Evolutionary conservation across 2,329 filamentous ascomycete genomes (phyloP).

Genomic region (Colletotrichum eremochloae): DNA sequence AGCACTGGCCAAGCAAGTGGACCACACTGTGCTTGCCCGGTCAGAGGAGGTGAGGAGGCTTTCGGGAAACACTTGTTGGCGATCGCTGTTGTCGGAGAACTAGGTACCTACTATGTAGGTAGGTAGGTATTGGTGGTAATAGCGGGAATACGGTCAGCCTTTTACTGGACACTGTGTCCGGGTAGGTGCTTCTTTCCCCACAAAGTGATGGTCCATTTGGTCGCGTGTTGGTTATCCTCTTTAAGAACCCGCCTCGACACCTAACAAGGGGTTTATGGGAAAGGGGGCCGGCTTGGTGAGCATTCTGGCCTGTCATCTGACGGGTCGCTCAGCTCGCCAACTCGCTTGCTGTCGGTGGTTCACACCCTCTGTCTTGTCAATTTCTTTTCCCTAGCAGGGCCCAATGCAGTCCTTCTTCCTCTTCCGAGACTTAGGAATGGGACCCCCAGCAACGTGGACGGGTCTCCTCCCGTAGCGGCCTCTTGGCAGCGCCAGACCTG

Average conservation of each 20-base stretch:
- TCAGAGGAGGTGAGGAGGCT: background rate
- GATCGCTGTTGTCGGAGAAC: background rate
- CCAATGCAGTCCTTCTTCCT: slow-evolving; percentile 26
- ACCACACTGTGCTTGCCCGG: slow-evolving; percentile 32
- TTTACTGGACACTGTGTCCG: slow-evolving; percentile 5
- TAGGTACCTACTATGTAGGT: no score
- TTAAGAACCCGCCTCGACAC: slow-evolving; percentile 8
- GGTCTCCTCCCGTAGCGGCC: slow-evolving; percentile 36
- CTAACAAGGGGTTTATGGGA: slow-evolving; percentile 23
- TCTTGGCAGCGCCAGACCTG: slow-evolving; percentile 40
- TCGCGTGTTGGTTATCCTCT: slow-evolving; percentile 36
- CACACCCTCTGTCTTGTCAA: slow-evolving; percentile 12
- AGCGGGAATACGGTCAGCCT: background rate
- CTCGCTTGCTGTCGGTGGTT: slow-evolving; percentile 22
- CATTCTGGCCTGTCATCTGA: slow-evolving; percentile 30
- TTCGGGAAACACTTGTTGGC: background rate
- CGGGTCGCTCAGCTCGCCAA: slow-evolving; percentile 14
- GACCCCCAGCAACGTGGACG: slow-evolving; percentile 32
- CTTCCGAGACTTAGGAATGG: slow-evolving; percentile 1
- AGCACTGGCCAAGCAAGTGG: slow-evolving; percentile 25
- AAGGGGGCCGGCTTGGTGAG: slow-evolving; percentile 11
- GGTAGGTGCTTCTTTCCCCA: slow-evolving; percentile 11
- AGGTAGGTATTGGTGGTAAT: background rate
- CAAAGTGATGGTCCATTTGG: background rate
- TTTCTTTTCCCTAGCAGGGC: background rate